phyloP scores from a whole-genome alignment of 805 yeast genomes.

The Brettanomyces anomalus region DNA sequence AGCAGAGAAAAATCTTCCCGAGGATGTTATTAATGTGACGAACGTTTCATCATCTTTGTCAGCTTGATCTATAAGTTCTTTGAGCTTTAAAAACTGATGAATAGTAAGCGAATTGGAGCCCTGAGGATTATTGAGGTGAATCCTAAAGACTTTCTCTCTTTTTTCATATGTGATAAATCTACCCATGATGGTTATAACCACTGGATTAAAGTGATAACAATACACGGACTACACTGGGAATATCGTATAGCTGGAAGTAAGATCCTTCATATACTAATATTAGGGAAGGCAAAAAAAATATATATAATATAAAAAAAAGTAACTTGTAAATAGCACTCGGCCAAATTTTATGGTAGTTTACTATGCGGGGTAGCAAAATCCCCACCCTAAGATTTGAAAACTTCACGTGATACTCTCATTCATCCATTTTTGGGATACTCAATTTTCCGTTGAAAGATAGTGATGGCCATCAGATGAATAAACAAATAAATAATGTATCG shows the following conservation, averaged over 20 bases:
- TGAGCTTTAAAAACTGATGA: conserved; percentile 53
- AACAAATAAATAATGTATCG: too few species aligned
- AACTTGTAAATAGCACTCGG: not conserved
- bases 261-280: not conserved
- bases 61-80: conserved; percentile 50
- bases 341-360: not conserved
- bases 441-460: too few species aligned
- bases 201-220: too few species aligned
- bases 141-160: conserved; percentile 30
- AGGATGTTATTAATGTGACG: conserved; percentile 57
- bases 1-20: conserved; percentile 73
- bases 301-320: too few species aligned
- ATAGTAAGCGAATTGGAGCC: conserved; percentile 60
- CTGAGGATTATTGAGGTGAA: conserved; percentile 55
- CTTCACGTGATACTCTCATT: too few species aligned
- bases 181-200: not conserved
- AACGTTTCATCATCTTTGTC: conserved; percentile 51
- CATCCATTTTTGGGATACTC: too few species aligned
- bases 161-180: conserved; percentile 6
- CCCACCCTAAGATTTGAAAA: too few species aligned
- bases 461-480: too few species aligned
- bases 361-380: too few species aligned
- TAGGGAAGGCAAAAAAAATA: not conserved
- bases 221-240: too few species aligned
- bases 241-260: too few species aligned